Evolutionary conservation across 2,329 filamentous ascomycete species (phyloP).

Genomic region (Colletotrichum orbiculare): DNA sequence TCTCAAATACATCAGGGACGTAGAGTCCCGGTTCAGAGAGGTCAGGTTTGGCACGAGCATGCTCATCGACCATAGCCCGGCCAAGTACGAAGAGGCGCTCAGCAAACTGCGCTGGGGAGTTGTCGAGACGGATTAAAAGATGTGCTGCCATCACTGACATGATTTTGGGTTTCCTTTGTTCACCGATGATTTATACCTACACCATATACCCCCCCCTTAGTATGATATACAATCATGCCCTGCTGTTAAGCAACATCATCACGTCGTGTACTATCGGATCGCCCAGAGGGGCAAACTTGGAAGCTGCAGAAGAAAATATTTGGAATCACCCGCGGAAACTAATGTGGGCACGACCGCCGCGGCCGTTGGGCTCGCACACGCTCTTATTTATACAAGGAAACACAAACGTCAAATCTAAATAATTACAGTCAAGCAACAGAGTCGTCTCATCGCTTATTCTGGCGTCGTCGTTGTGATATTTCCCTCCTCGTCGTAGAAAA

Average conservation of each 20-base stretch:
- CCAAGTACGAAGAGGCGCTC: conserved; percentile 77
- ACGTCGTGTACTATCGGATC: neutral
- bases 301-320: neutral
- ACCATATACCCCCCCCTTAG: conserved; percentile 25
- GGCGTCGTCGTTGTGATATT: conserved; percentile 63
- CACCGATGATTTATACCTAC: neutral
- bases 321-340: neutral
- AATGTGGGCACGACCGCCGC: neutral
- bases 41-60: conserved; percentile 78
- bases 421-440: neutral
- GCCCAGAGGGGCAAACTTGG: neutral
- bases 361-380: neutral
- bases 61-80: conserved; percentile 81
- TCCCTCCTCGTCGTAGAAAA: conserved; percentile 76
- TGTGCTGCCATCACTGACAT: neutral
- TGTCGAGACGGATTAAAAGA: conserved; percentile 41
- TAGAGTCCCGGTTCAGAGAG: conserved; percentile 77
- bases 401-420: neutral
- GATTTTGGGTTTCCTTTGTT: conserved; percentile 19
- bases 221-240: conserved; percentile 8
- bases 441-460: conserved; percentile 29
- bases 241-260: neutral
- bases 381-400: neutral
- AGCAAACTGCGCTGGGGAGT: conserved; percentile 67
- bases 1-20: conserved; percentile 76